Conservation (phyloP, 129 eudicot genomes). For the Cynara cardunculus region DNA sequence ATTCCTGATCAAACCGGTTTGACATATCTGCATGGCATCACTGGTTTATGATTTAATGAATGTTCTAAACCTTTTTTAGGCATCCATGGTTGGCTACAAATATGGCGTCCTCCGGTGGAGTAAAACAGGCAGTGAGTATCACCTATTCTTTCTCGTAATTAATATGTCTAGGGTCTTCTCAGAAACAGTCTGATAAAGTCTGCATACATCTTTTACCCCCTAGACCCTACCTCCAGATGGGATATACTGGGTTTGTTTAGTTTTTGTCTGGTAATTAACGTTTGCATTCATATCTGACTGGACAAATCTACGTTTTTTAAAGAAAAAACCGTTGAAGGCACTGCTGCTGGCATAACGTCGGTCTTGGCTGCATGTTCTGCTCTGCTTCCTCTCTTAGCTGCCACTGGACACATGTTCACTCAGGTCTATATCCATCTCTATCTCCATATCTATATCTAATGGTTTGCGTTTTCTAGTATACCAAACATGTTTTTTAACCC, state of each 20-base stretch:
- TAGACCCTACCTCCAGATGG: not conserved
- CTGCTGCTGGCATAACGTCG: constrained; percentile 96
- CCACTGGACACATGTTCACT: constrained; percentile 77
- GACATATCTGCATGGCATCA: not conserved
- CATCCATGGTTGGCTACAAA: constrained; percentile 98
- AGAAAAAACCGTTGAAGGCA: constrained; percentile 98
- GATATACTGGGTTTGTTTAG: not conserved
- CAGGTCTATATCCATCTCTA: constrained; percentile 49
- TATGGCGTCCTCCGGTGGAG: constrained; percentile 97
- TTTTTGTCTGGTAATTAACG: not conserved
- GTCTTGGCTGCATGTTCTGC: constrained; percentile 89
- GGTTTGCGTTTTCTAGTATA: not conserved
- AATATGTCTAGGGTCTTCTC: not conserved
- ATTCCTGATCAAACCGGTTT: not conserved
- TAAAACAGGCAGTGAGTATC: constrained; percentile 81
- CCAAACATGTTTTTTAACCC: not conserved
- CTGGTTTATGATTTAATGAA: not conserved
- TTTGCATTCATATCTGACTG: not conserved
- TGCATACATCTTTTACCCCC: no score
- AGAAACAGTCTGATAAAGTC: not conserved
- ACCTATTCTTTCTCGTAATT: not conserved
- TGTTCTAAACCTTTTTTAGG: constrained; percentile 39
- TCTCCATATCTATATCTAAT: constrained; percentile 10
- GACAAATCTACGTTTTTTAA: not conserved
- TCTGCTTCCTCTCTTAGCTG: constrained; percentile 79